A percentile compares a stretch with the other conserved stretches of the same genome.
Evolutionary conservation across 768 basidiomycete genomes (phyloP).

Genomic region (Hygrophorus pudorinus): DNA sequence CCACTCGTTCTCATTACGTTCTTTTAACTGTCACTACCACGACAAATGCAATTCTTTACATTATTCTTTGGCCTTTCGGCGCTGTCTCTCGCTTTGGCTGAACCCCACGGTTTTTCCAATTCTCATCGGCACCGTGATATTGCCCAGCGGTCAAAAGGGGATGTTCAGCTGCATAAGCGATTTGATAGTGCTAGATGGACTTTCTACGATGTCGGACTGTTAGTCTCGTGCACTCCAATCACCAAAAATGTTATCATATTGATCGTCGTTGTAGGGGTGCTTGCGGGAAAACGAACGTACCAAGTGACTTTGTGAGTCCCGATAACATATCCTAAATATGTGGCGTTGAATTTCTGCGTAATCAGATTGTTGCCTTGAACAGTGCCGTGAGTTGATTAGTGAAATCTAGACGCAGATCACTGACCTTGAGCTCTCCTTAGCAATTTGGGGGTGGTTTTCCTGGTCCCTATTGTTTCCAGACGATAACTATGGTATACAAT

Average conservation of each 20-base stretch:
- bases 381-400: constrained; percentile 21
- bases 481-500: constrained; percentile 49
- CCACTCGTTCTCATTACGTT: constrained; percentile 5
- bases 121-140: constrained; percentile 38
- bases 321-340: not conserved
- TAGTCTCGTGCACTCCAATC: constrained; percentile 4
- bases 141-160: constrained; percentile 34
- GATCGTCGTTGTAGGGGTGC: constrained; percentile 34
- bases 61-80: constrained; percentile 22
- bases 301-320: constrained; percentile 34
- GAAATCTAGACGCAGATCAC: not conserved
- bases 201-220: constrained; percentile 50
- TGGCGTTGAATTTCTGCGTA: not conserved
- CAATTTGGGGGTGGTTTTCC: constrained; percentile 56
- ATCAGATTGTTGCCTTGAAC: constrained; percentile 47
- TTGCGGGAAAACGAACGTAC: constrained; percentile 33
- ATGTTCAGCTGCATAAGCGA: constrained; percentile 31
- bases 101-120: constrained; percentile 17
- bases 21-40: constrained; percentile 8
- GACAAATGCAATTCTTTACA: constrained; percentile 15
- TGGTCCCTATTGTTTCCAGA: constrained; percentile 51
- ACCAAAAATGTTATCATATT: constrained; percentile 1
- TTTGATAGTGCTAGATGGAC: constrained; percentile 34
- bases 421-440: constrained; percentile 12
- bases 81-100: constrained; percentile 27